Conservation (phyloP, 192 early-diverging fungal species). For the Obelidium mucronatum region DNA sequence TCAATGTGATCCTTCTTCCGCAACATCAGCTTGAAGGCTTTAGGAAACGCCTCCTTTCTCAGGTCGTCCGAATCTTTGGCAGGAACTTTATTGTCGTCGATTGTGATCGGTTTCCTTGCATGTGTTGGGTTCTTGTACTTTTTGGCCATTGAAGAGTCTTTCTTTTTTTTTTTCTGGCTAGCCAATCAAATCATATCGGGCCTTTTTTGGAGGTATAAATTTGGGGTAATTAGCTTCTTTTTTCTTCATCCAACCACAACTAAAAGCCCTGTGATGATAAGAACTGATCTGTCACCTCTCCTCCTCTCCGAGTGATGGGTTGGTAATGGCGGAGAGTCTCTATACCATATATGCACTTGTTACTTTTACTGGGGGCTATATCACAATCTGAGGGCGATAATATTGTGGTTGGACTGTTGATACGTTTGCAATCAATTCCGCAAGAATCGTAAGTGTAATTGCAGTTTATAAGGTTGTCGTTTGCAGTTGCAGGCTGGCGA, state of each 20-base stretch:
- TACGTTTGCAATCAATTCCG: background rate
- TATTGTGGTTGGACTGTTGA: background rate
- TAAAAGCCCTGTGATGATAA: conserved; percentile 16
- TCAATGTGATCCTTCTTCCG: background rate
- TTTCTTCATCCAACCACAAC: conserved; percentile 28
- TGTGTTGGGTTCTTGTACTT: conserved; percentile 28
- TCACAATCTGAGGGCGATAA: conserved; percentile 27
- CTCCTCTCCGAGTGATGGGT: conserved; percentile 19
- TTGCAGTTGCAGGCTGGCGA: too few relatives aligned
- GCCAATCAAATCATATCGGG: background rate
- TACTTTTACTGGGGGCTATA: conserved; percentile 1
- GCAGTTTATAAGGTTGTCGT: too few relatives aligned
- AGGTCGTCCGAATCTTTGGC: background rate
- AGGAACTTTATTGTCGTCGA: conserved; percentile 7
- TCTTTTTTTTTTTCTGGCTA: background rate
- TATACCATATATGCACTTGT: background rate
- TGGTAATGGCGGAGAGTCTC: conserved; percentile 19
- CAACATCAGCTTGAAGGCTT: conserved; percentile 18
- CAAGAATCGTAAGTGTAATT: too few relatives aligned
- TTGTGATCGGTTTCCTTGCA: background rate
- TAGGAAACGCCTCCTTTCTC: conserved; percentile 9
- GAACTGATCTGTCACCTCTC: conserved; percentile 26
- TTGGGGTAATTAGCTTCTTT: conserved; percentile 6
- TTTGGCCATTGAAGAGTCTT: conserved; percentile 2
- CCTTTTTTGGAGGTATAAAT: background rate